Percentiles rank a stretch among this genome's conserved stretches.
Conservation (phyloP, 139 green algal species). For the Chlamydomonas schloesseri region DNA sequence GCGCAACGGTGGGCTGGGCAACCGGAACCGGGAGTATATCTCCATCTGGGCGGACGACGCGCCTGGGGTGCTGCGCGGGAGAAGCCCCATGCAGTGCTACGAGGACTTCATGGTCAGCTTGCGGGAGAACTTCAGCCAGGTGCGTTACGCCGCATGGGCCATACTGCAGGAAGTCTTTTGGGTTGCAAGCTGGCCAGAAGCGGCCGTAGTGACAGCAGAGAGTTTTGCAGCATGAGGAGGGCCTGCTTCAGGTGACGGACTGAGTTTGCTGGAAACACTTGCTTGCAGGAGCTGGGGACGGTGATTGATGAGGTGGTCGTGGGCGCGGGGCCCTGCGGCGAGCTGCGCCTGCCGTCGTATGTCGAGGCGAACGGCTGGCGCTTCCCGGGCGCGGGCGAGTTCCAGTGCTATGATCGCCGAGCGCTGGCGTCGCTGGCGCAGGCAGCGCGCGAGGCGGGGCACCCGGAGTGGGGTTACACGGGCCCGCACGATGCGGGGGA, state of each 20-base stretch:
- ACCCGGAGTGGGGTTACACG: conserved; percentile 71
- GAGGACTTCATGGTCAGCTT: conserved; percentile 89
- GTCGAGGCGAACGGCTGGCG: conserved; percentile 85
- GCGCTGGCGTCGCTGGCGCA: conserved; percentile 68
- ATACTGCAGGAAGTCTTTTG: too few species aligned
- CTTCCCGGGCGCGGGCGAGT: conserved; percentile 91
- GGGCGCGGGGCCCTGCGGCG: conserved; percentile 73
- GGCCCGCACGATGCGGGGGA: conserved; percentile 72
- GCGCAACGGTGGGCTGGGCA: conserved; percentile 57
- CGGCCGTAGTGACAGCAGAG: too few species aligned
- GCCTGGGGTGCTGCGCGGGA: conserved; percentile 66
- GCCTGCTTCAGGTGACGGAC: too few species aligned
- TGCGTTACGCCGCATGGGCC: background rate
- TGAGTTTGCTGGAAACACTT: too few species aligned
- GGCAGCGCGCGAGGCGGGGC: conserved; percentile 55
- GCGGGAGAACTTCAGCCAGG: conserved; percentile 69
- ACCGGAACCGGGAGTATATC: conserved; percentile 88
- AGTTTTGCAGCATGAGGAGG: too few species aligned
- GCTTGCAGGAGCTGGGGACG: conserved; percentile 61
- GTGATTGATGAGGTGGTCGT: conserved; percentile 89
- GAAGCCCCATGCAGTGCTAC: conserved; percentile 85
- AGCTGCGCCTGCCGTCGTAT: conserved; percentile 84
- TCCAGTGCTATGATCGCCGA: conserved; percentile 79
- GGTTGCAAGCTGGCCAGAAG: too few species aligned
- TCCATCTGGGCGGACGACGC: conserved; percentile 87